Base-by-base conservation (phyloP, 2,329 filamentous ascomycete genomes). In the Ophiosphaerella korrae region DNA sequence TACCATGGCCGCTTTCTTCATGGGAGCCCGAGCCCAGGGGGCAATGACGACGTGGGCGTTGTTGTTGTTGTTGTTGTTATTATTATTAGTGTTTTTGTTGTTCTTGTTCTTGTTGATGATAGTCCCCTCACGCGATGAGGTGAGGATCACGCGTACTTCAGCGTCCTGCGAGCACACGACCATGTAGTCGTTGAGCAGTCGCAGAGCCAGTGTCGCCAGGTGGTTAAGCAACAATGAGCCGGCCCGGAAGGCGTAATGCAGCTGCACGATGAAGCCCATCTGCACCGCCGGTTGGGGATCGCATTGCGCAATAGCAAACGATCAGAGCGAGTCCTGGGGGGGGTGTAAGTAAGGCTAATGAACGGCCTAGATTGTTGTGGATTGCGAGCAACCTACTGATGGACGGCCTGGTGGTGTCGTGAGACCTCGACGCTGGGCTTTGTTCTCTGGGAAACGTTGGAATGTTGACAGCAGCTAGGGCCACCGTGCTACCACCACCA, bases 1-100 rank as follows among this genome's bases (percentile, higher is more conserved):
- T 31, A 54, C 58, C 34, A 53, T 11, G n/a, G 44, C 52, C 13
- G 51, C 50, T 26, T 38, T 48, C 16, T 56, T 58, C 63, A 63
- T 62, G 16, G 51, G 31, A 24, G 34, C 18, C 18, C 18, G 18
- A 21, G 18, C 18, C 18, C 18, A 21, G 18, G 18, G 18, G 46
- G 46, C 44, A 13, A 33, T 24, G 26, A 48, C 23, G n/a, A 41
- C 42, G 26, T 13, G 21, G 21, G n/a, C 13, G n/a, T 18, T 36
- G 34, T 18, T 29, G 6, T 29, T 29, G 26, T 29, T 29, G 34
- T 14, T 18, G 13, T 14, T 36, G 14, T 36, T 14, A 36, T 36
- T 14, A 14, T 14, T 36, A 36, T 36, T 14, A 16, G 2, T 18
- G 13, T 7, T 18, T 8, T 36, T 18, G 3, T 29, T 29, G 26